Base-by-base conservation (phyloP, 1,284 basidiomycete genomes). In the Volvariella surrecta region DNA sequence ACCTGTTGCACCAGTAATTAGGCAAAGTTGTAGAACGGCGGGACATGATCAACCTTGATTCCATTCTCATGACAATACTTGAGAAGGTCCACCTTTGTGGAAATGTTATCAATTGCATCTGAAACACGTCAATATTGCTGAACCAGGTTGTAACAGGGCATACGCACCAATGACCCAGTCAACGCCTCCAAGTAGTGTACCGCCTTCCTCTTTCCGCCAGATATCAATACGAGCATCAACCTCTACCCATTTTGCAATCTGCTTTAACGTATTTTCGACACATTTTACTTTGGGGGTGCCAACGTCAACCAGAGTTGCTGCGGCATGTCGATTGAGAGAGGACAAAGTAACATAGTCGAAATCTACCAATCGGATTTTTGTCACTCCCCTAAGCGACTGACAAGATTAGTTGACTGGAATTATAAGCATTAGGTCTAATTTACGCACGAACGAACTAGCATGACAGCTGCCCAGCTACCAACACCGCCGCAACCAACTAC, bases 31-130 rank as follows among this genome's bases (percentile, higher is more conserved):
- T 31, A 28, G 10, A 39, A 20, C 10, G 16, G 18, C 20, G 37
- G 20, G 18, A 41, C 39, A 16, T 11, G n/a, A 43, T 58, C 2
- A 44, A 82, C 84, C 68, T 88, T 89, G 61, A 93, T 80, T 28
- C 70, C 59, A 50, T 82, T 70, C 46, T 82, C 74, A 53, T 85
- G 74, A 54, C 92, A 95, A 57, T 92, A 82, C 45, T 86, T 82
- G 6, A 96, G 70, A 20, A 95, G 68, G 53, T 94, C 89, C 17
- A 93, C 86, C 63, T 98, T 98, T 1, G 95, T 95, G 37, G 88
- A 78, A 50, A 98, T 92, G 59, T 99, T 97, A 66, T 99, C 93
- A 52, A 99, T 98, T 6, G 90, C 90, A 63, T 96, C 92, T 83
- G 37, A 4, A 16, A 46, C 2, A 31, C 7, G 21, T 13, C 38